Evolutionary conservation across 2,329 filamentous ascomycete genomes (phyloP), one percentile per base, ranked within the genome.

Genomic region (Exophiala mesophila): DNA sequence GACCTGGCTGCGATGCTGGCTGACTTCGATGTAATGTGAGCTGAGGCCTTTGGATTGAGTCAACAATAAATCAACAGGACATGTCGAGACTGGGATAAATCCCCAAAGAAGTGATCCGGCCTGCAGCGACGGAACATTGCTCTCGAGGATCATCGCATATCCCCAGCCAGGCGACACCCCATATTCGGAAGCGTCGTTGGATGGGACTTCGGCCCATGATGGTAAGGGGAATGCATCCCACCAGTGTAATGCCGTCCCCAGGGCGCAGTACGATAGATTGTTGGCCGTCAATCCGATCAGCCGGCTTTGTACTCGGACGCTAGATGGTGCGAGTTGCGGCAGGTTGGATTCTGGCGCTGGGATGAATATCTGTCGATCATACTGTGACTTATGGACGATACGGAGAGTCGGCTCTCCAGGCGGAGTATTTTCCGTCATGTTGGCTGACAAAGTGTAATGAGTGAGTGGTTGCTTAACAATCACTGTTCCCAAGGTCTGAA

Each of bases 141-240:
- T 69, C 5, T 67, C 65, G 3, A 67, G 31, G 12, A 73, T 63
- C 31, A 59, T 55, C 8, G 61, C 70, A 43, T 68, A 73, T 0
- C 71, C 71, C 70, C 71, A 75, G 15, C 62, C 66, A 26, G 66
- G 64, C 19, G 68, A 66, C 45, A 70, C 66, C 7, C 68, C 70
- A 57, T 69, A 73, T n/a, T 55, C 50, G 2, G 52, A 24, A 10
- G 44, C 31, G 50, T 72, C 60, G 52, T 64, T 61, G 36, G 52
- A 55, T 3, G 49, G 50, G 2, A 36, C n/a, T 6, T 52, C 45
- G 1, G 62, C 58, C 15, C 49, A 52, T 0, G 48, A 9, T 0
- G 68, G 70, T 0, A 68, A 57, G 0, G 64, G 69, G 53, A 69
- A 71, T 8, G 65, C 59, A 38, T 65, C 59, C 68, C 69, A 74